These are phyloP conservation scores for Microcos paniculata DNA, from an alignment of 345 rosid species.

Conservation along the genomic window DNA sequence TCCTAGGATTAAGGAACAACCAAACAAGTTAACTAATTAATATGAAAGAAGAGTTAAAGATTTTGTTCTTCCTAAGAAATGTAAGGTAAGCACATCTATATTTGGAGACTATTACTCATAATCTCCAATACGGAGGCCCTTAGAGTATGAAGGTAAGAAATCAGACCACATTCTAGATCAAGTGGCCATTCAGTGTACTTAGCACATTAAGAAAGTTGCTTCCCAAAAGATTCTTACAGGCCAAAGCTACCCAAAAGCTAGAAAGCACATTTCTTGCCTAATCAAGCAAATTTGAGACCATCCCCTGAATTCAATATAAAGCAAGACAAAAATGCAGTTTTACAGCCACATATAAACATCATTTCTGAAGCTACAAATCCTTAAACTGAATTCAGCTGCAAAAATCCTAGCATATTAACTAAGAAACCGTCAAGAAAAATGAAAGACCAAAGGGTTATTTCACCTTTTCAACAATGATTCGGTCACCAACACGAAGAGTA, in stretches of 20 bases:
- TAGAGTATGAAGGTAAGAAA: neutral
- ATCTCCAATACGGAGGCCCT: neutral
- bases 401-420: neutral
- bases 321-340: neutral
- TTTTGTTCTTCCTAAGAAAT: neutral
- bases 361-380: neutral
- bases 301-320: neutral
- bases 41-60: neutral
- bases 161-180: neutral
- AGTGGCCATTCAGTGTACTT: neutral
- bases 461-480: conserved; percentile 46
- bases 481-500: conserved; percentile 47
- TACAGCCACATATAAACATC: neutral
- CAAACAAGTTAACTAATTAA: neutral
- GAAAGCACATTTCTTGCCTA: neutral
- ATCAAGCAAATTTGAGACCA: neutral
- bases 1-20: neutral
- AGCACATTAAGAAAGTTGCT: neutral
- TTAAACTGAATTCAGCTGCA: neutral
- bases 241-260: neutral
- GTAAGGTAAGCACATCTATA: neutral
- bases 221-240: no score
- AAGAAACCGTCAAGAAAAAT: neutral
- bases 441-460: neutral
- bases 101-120: neutral